These are phyloP conservation scores for Ephemerocybe angulata DNA, from an alignment of 768 basidiomycete genomes.

Conservation along the genomic window DNA sequence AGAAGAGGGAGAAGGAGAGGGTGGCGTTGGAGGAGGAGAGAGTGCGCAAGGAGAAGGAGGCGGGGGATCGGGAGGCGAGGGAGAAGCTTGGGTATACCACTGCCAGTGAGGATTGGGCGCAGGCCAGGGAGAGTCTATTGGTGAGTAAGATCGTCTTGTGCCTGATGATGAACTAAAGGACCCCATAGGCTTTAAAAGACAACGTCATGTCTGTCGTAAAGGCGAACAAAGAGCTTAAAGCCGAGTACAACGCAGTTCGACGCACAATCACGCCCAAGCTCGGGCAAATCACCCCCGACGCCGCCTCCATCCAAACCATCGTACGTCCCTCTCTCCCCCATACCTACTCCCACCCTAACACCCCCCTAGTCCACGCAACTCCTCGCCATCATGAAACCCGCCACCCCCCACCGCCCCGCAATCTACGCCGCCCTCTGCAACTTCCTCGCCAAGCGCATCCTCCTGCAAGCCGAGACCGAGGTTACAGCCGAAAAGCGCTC, in stretches of 20 bases:
- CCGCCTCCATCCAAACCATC: slow-evolving; percentile 55
- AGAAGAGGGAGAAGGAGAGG: slow-evolving; percentile 35
- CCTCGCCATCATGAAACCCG: slow-evolving; percentile 32
- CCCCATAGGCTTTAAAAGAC: slow-evolving; percentile 54
- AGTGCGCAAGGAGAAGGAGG: slow-evolving; percentile 30
- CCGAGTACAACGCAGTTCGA: slow-evolving; percentile 63
- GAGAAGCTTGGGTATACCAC: slow-evolving; percentile 46
- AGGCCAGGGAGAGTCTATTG: slow-evolving; percentile 50
- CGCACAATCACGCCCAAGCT: slow-evolving; percentile 84
- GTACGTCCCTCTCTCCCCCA: slow-evolving; percentile 40
- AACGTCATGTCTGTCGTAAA: slow-evolving; percentile 66
- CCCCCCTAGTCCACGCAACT: slow-evolving; percentile 36
- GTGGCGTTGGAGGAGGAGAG: slow-evolving; percentile 32
- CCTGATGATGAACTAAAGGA: slow-evolving; percentile 5
- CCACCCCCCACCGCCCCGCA: slow-evolving; percentile 26
- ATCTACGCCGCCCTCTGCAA: slow-evolving; percentile 78
- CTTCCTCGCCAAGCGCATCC: slow-evolving; percentile 82
- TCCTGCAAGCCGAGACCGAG: slow-evolving; percentile 92
- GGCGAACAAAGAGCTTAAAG: slow-evolving; percentile 46
- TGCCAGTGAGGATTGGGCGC: slow-evolving; percentile 62
- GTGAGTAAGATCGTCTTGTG: slow-evolving; percentile 30
- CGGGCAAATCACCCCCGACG: slow-evolving; percentile 79
- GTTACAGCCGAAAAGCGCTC: slow-evolving; percentile 84
- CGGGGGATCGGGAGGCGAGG: slow-evolving; percentile 21
- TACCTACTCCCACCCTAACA: slow-evolving; percentile 6